Conservation (phyloP, 179 eudicot genomes). For the Monotropa hypopitys region DNA sequence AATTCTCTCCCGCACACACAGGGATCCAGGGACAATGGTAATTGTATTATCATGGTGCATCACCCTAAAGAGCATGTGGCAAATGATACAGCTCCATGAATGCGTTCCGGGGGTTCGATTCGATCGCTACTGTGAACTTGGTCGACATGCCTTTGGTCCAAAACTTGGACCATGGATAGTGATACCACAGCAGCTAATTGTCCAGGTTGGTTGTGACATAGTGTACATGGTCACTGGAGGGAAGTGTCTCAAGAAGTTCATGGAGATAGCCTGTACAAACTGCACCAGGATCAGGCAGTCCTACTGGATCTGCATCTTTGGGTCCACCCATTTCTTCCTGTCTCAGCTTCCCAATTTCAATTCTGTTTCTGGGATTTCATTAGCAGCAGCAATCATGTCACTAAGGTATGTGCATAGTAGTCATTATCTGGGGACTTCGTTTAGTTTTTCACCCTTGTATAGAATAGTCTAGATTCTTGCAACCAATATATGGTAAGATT, state of each 20-base stretch:
- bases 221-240: slow-evolving; percentile 93
- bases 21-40: slow-evolving; percentile 71
- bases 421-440: not conserved
- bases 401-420: slow-evolving; percentile 35
- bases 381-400: slow-evolving; percentile 89
- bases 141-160: slow-evolving; percentile 65
- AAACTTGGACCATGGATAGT: slow-evolving; percentile 72
- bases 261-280: slow-evolving; percentile 52
- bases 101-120: slow-evolving; percentile 69
- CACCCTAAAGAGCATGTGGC: slow-evolving; percentile 74
- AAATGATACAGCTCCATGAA: slow-evolving; percentile 74
- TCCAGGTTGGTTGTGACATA: slow-evolving; percentile 70
- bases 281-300: slow-evolving; percentile 49
- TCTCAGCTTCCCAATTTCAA: slow-evolving; percentile 85
- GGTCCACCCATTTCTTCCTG: slow-evolving; percentile 56
- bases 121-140: slow-evolving; percentile 58
- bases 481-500: no score
- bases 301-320: slow-evolving; percentile 79
- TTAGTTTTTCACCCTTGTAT: not conserved
- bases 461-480: not conserved
- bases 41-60: slow-evolving; percentile 68
- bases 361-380: slow-evolving; percentile 58
- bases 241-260: slow-evolving; percentile 61
- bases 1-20: slow-evolving; percentile 9
- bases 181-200: slow-evolving; percentile 75